Evolutionary conservation across 2,329 filamentous ascomycete species (phyloP).

Genomic region (Beauveria varroae): DNA sequence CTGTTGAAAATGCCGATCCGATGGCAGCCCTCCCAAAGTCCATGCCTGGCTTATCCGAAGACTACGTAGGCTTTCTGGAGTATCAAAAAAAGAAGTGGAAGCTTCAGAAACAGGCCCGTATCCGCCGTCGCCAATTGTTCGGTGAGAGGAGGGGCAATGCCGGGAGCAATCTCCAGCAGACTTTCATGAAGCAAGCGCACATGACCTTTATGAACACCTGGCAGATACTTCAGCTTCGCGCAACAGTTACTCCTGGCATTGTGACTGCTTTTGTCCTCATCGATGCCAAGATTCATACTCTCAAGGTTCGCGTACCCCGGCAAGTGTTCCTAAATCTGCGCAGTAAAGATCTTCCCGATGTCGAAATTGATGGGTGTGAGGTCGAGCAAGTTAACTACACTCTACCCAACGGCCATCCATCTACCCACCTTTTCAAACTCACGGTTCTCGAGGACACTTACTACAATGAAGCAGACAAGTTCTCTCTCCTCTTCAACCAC

Average conservation of each 20-base stretch:
- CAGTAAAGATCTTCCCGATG: conserved; percentile 76
- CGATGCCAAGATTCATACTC: conserved; percentile 78
- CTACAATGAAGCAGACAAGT: conserved; percentile 74
- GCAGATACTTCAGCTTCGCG: conserved; percentile 84
- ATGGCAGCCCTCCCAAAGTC: conserved; percentile 73
- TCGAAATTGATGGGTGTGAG: conserved; percentile 76
- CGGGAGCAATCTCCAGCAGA: conserved; percentile 52
- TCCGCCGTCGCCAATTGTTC: conserved; percentile 82
- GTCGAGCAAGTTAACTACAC: conserved; percentile 93
- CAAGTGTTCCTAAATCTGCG: conserved; percentile 91
- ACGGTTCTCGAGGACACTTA: conserved; percentile 85
- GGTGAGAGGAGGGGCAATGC: conserved; percentile 62
- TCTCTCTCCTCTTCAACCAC: conserved; percentile 79
- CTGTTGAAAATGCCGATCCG: conserved; percentile 61
- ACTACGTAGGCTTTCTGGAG: conserved; percentile 80
- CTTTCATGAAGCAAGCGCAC: conserved; percentile 88
- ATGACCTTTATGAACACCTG: conserved; percentile 85
- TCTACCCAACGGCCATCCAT: conserved; percentile 89
- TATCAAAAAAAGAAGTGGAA: conserved; percentile 99
- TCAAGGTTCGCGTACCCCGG: conserved; percentile 84
- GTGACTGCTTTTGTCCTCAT: conserved; percentile 88
- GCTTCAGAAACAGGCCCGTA: conserved; percentile 84
- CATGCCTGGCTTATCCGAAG: conserved; percentile 77
- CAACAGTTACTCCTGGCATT: conserved; percentile 77
- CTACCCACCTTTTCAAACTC: conserved; percentile 88